Evolutionary conservation across 108 stramenopile genomes (phyloP), one percentile per base, ranked within the genome.

Genomic region (Schizochytrium sp.): DNA sequence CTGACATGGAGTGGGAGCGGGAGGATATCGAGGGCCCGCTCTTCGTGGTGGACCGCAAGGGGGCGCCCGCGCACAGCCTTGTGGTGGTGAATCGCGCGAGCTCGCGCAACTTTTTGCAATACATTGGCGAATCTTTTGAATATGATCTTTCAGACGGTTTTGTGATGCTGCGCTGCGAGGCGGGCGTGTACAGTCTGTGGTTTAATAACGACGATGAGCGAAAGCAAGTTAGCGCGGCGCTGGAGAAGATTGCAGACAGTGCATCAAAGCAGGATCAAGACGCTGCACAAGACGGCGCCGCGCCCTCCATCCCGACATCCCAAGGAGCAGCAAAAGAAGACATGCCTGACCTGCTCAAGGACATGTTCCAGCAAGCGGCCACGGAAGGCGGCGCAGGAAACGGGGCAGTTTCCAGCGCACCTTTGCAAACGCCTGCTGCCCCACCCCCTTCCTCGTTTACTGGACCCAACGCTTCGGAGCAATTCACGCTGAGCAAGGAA

Each of bases 21-120:
- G 76, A 83, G 23, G 76, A 83, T 53, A 83, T 83, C n/a, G 76
- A 83, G 51, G 76, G 76, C 45, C 48, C 76, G 76, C 10, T 83
- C 48, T 83, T 83, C 76, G 23, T 83, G 76, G 23, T 34, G 48
- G 76, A 53, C 10, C 76, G 76, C 76, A 6, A 47, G 76, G 76
- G 45, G 10, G 4, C 45, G 76, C 48, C 45, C 23, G 51, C 45
- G 76, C 51, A 53, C 4, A 28, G 23, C n/a, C 76, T 83, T 18
- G 76, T 83, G 4, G 76, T 83, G 48, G 76, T 83, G 76, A 83
- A 83, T 45, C 19, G 76, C 3, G n/a, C 45, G n/a, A 53, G 48
- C 48, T 53, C 48, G 48, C 44, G 51, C 48, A 83, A 83, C 76
- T 28, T 83, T 18, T 8, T 83, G 16, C 45, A 83, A 2, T 53